A percentile compares a stretch with the other conserved stretches of the same genome.
These are phyloP conservation scores for Symbiodinium pilosum DNA, from an alignment of 73 alveolate species.

Conservation along the genomic window DNA sequence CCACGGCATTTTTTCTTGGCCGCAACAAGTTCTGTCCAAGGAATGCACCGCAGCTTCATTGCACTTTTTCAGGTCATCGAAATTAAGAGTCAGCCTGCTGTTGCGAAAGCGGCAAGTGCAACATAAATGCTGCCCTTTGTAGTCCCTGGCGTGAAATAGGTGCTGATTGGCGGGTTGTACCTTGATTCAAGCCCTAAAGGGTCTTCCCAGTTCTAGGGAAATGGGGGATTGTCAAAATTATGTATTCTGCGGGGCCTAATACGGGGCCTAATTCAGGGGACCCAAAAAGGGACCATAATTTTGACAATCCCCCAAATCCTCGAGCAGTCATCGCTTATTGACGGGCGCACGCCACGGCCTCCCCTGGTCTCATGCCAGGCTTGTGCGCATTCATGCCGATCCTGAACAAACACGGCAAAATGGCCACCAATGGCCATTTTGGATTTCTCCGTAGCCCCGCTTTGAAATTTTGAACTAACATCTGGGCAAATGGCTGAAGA, in stretches of 20 bases:
- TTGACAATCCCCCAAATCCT: neutral
- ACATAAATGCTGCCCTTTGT: too few species aligned
- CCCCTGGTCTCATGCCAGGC: slow-evolving; percentile 89
- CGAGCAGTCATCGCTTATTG: neutral
- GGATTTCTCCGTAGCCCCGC: too few species aligned
- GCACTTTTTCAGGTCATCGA: slow-evolving; percentile 36
- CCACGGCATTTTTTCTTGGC: too few species aligned
- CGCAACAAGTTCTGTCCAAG: neutral
- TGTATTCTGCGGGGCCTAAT: neutral
- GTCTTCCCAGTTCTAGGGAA: too few species aligned
- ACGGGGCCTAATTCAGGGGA: too few species aligned
- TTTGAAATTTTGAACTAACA: too few species aligned
- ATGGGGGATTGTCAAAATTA: too few species aligned
- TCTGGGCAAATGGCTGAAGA: slow-evolving; percentile 31
- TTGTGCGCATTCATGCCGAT: slow-evolving; percentile 90
- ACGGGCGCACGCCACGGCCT: slow-evolving; percentile 64
- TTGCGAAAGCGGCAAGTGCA: neutral
- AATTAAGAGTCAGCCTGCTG: slow-evolving; percentile 60
- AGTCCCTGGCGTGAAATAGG: slow-evolving; percentile 57
- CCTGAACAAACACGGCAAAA: neutral
- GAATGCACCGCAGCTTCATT: slow-evolving; percentile 45
- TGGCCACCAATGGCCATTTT: too few species aligned
- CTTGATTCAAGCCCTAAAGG: neutral
- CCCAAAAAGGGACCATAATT: too few species aligned
- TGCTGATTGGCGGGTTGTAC: slow-evolving; percentile 92